Base-by-base conservation (phyloP, 2,329 filamentous ascomycete genomes). In the Colletotrichum graminicola region DNA sequence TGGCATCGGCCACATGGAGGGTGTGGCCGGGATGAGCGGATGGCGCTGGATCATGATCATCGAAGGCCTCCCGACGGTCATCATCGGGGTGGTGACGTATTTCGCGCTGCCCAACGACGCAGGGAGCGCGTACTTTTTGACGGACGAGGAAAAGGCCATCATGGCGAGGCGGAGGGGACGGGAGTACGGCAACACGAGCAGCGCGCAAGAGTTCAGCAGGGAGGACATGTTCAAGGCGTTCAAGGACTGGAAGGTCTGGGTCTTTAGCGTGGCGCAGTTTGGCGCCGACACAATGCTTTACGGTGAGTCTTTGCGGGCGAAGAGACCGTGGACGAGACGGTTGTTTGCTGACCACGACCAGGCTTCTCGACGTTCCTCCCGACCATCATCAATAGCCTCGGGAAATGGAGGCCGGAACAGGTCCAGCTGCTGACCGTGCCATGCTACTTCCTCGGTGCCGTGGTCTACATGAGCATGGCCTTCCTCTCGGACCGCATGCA, bases 201-300 rank as follows among this genome's bases (percentile, higher is more conserved):
- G 82, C 54, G 83, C 85, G 41, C 80, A 82, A 63, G 77, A 85
- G 75, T 85, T 88, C 56, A 82, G 79, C 74, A 89, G 87, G 80
- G 78, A 81, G 11, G 93, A 95, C 76, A 91, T 93, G 76, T 82
- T 85, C 73, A 88, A 87, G 66, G 92, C 90, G 0, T 89, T 93
- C 71, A 86, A 84, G 73, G 93, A 95, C 79, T 94, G 92, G 92
- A 94, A 92, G 78, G 88, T 93, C 32, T 94, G 90, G 85, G 81
- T 86, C 1, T 94, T 94, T 78, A 91, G 87, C 73, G 79, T 89
- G 47, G 91, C 85, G 6, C 91, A 94, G 78, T 94, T 94, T 77
- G 91, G 92, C 5, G 86, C 87, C 21, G 92, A 94, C 76, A 93
- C 91, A 1, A 92, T 94, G 89, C 84, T 95, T 0, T 95, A 95